phyloP scores from a whole-genome alignment of 306 rosid species.

The Crotalaria pallida region DNA sequence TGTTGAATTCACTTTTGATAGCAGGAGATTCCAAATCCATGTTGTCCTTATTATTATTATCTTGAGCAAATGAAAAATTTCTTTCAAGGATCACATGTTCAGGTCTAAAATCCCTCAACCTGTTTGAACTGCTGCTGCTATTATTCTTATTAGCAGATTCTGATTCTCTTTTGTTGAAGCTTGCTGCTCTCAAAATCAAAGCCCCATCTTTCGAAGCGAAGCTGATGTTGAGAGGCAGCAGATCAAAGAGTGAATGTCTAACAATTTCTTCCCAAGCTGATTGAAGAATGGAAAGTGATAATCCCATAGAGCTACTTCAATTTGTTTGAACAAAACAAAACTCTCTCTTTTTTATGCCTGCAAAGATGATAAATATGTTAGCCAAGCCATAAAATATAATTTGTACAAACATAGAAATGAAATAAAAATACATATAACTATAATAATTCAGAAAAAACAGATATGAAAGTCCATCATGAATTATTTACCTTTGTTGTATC shows the following conservation, averaged over 20 bases:
- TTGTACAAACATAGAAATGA: conserved; percentile 7
- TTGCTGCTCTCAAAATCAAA: conserved; percentile 36
- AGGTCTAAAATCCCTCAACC: conserved; percentile 51
- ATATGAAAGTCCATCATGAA: not conserved
- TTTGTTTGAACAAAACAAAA: not conserved
- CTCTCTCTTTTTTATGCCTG: conserved; percentile 3
- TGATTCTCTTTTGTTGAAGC: conserved; percentile 45
- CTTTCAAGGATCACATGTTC: conserved; percentile 38
- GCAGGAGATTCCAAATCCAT: conserved; percentile 18
- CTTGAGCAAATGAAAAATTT: conserved; percentile 40
- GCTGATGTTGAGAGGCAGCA: conserved; percentile 20
- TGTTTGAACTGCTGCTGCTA: conserved; percentile 22
- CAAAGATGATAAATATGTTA: not conserved
- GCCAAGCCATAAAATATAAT: not conserved
- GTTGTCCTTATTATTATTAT: not conserved
- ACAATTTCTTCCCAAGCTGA: conserved; percentile 46
- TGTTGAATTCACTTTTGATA: conserved; percentile 19
- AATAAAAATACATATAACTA: not conserved
- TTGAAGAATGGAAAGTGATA: conserved; percentile 37
- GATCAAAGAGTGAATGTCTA: conserved; percentile 16
- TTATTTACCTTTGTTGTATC: conserved; percentile 15
- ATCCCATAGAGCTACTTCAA: conserved; percentile 58
- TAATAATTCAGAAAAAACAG: not conserved
- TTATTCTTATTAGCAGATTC: conserved; percentile 13
- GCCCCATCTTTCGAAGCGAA: conserved; percentile 29